Base-by-base conservation (phyloP, 805 yeast species). In the Ogataea polymorpha region DNA sequence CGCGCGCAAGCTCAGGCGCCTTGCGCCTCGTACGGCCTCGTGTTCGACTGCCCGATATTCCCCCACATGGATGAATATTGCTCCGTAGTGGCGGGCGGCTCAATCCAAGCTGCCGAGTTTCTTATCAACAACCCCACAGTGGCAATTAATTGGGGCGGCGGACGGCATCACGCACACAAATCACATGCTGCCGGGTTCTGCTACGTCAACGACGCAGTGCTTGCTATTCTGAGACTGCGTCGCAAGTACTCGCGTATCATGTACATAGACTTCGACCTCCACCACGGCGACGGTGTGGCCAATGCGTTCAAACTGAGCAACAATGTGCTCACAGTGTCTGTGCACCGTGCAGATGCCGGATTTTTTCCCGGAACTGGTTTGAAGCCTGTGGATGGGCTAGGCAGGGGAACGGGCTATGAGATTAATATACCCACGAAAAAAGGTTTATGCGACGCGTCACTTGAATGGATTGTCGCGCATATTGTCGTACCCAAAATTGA, bases 251-350 rank as follows among this genome's bases (percentile, higher is more conserved):
- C 63, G 9, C 71, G 59, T 25, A 66, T 85, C 1, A 63, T 79
- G 53, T 85, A 85, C 51, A 57, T 85, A 3, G 95, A 85, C 58
- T 59, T 85, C 6, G 95, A 85, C 58, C 58, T 85, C 6, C 95
- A 85, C 56, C 90, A 84, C 59, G 90, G 91, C 0, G 90, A 85
- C 58, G 95, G 89, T 0, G 91, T 85, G 5, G 82, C 81, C 37
- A 63, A 66, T 2, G 87, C 88, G 0, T 84, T 82, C 60, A 62
- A 68, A 45, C 69, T 63, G 44, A 74, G 83, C 1, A 66, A 69
- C 28, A 72, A 71, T 23, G 84, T 85, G 0, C 58, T 74, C 37
- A 80, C 86, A 1, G 64, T 81, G 15, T 82, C 89, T 1, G 45
- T 83, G 2, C 95, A 85, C 59, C 55, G 85, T 23, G 67, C 61